Base-by-base conservation (phyloP, 2,329 filamentous ascomycete species). In the Fusarium sterilihyphosum region DNA sequence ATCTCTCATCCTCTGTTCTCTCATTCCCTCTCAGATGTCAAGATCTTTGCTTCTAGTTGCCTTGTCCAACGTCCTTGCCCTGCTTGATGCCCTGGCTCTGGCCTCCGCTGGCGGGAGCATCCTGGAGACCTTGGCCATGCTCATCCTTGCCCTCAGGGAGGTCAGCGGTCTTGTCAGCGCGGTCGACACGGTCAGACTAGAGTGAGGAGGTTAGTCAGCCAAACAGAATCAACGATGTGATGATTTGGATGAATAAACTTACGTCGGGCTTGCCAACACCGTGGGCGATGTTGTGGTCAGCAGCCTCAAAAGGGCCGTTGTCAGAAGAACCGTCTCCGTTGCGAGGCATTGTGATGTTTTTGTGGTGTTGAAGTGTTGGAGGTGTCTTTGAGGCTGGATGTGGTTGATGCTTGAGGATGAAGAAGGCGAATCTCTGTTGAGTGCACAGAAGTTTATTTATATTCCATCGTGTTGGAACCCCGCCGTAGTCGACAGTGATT, bases 161-260 rank as follows among this genome's bases (percentile, higher is more conserved):
- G 4, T 83, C 82, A 3, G 87, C 87, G 4, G 85, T 84, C 82
- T 88, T 88, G 79, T 87, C 83, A 20, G 86, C 85, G 63, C 86
- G 85, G 59, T 78, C 74, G 38, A 88, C 86, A 35, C 84, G 82
- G 61, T 76, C 67, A 22, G 74, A 77, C 80, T 83, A 47, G 44
- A 52, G 50, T 24, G 24, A 29, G 22, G 13, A 50, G 46, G 9
- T 26, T 5, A 29, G 46, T 64, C 33, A 61, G 56, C 16, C 33
- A 29, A 43, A 18, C 20, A 14, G 38, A 14, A 43, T n/a, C n/a
- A 38, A 29, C 9, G 20, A 41, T 46, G 12, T 6, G 24, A 24
- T 31, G 13, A 12, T n/a, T 18, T 41, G 20, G 22, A 20, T 14
- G 13, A 17, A n/a, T 20, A 13, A 38, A 73, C 82, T 70, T 75